Evolutionary conservation across 768 basidiomycete genomes (phyloP).

Genomic region (Dendrothele bispora): DNA sequence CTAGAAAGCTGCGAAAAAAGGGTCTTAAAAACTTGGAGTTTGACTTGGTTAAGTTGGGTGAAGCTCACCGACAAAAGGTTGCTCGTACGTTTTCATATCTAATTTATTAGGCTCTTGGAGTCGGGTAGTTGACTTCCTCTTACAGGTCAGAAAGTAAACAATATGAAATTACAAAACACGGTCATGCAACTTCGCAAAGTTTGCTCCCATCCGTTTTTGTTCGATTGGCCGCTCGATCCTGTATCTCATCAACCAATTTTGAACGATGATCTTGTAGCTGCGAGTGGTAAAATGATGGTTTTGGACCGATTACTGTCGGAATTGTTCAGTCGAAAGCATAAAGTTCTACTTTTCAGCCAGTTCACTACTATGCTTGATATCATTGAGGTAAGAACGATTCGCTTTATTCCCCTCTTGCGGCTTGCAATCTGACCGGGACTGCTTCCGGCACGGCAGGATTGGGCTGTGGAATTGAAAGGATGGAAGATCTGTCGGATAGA

Average conservation of each 20-base stretch:
- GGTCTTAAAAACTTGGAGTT: slow-evolving; percentile 35
- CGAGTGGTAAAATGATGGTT: slow-evolving; percentile 97
- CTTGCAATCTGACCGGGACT: no score
- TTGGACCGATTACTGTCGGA: slow-evolving; percentile 18
- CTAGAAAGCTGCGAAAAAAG: slow-evolving; percentile 34
- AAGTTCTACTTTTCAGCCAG: slow-evolving; percentile 74
- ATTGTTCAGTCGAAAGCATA: slow-evolving; percentile 31
- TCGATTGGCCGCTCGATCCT: slow-evolving; percentile 77
- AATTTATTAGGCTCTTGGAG: background rate
- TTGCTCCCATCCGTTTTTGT: slow-evolving; percentile 90
- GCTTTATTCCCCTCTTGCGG: no score
- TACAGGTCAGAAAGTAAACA: slow-evolving; percentile 82
- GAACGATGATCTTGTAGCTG: slow-evolving; percentile 78
- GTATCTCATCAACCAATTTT: slow-evolving; percentile 61
- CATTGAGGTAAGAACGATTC: slow-evolving; percentile 67
- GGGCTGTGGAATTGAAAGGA: slow-evolving; percentile 82
- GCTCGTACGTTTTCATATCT: slow-evolving; percentile 50
- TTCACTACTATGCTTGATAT: slow-evolving; percentile 97
- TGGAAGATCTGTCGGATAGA: slow-evolving; percentile 92
- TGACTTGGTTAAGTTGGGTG: slow-evolving; percentile 53
- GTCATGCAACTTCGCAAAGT: slow-evolving; percentile 98
- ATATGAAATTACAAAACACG: slow-evolving; percentile 90
- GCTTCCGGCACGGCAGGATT: slow-evolving; percentile 71
- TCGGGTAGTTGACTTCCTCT: slow-evolving; percentile 3
- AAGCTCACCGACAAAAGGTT: slow-evolving; percentile 56